A percentile compares a stretch with the other conserved stretches of the same genome.
Conservation (phyloP, 2,329 filamentous ascomycete species). For the Xenoacremonium recifei region DNA sequence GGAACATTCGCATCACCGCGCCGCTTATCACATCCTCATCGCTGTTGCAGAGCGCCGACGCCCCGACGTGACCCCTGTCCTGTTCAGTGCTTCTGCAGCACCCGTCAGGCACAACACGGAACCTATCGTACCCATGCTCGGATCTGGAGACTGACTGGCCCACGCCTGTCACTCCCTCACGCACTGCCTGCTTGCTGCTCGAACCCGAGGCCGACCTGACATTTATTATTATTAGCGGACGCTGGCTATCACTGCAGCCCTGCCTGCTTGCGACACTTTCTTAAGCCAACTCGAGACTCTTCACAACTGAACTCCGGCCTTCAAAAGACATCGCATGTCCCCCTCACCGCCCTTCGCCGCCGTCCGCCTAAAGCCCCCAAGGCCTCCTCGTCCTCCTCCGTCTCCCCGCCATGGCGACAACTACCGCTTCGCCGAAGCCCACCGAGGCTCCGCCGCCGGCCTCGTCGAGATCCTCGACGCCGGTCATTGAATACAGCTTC, state of each 20-base stretch:
- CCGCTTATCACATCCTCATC: too few relatives aligned
- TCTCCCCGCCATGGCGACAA: slow-evolving; percentile 21
- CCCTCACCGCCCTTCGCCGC: slow-evolving; percentile 16
- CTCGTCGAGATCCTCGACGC: slow-evolving; percentile 23
- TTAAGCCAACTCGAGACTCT: too few relatives aligned
- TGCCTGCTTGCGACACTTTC: too few relatives aligned
- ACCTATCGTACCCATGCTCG: slow-evolving; percentile 10
- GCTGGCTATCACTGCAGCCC: too few relatives aligned
- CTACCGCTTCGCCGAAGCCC: slow-evolving; percentile 21
- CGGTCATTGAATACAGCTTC: slow-evolving; percentile 55
- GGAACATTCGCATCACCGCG: too few relatives aligned
- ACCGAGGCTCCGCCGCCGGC: slow-evolving; percentile 18
- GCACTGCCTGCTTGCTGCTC: too few relatives aligned
- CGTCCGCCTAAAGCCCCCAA: slow-evolving; percentile 15
- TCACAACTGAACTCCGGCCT: too few relatives aligned
- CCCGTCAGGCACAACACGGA: too few relatives aligned
- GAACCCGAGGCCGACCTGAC: slow-evolving; percentile 3
- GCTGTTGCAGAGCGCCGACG: too few relatives aligned
- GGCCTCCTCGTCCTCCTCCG: slow-evolving; percentile 4
- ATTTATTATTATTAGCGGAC: too few relatives aligned
- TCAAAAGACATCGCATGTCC: slow-evolving; percentile 1
- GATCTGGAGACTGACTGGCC: slow-evolving; percentile 3
- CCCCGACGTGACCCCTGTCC: too few relatives aligned
- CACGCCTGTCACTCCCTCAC: too few relatives aligned
- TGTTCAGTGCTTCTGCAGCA: slow-evolving; percentile 4